Evolutionary conservation across 225 moss, liverwort and hornwort genomes (phyloP).

Genomic region (Antitrichia curtipendula): DNA sequence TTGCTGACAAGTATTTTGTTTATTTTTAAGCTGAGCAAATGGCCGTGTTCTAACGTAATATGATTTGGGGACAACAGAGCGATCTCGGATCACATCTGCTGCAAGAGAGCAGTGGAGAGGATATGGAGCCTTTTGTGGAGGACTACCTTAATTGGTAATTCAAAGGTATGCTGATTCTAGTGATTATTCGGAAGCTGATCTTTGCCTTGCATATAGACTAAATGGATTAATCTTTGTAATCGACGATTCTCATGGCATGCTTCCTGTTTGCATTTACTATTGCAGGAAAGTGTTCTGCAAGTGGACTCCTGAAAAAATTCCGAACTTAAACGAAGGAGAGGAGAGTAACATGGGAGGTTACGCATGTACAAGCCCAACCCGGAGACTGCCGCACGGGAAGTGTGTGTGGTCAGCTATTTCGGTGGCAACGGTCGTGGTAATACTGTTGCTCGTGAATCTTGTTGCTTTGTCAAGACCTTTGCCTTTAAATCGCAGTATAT

Average conservation of each 20-base stretch:
- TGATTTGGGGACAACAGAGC: neutral
- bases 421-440: conserved; percentile 3
- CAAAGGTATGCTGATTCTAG: neutral
- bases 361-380: conserved; percentile 3
- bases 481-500: neutral
- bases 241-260: neutral
- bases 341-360: conserved; percentile 4
- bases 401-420: conserved; percentile 19
- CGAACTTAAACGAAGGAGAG: neutral
- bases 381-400: conserved; percentile 13
- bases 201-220: neutral
- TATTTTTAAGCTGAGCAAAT: neutral
- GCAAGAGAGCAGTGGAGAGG: neutral
- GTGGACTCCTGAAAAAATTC: neutral
- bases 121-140: neutral
- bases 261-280: neutral
- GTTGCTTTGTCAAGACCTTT: conserved; percentile 6
- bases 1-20: neutral
- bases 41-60: neutral
- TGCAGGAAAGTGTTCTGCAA: neutral
- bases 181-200: neutral
- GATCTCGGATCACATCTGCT: neutral
- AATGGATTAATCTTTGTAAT: neutral
- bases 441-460: conserved; percentile 25
- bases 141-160: neutral